Conservation (phyloP, 2,329 filamentous ascomycete genomes). For the Exophiala viscosa region DNA sequence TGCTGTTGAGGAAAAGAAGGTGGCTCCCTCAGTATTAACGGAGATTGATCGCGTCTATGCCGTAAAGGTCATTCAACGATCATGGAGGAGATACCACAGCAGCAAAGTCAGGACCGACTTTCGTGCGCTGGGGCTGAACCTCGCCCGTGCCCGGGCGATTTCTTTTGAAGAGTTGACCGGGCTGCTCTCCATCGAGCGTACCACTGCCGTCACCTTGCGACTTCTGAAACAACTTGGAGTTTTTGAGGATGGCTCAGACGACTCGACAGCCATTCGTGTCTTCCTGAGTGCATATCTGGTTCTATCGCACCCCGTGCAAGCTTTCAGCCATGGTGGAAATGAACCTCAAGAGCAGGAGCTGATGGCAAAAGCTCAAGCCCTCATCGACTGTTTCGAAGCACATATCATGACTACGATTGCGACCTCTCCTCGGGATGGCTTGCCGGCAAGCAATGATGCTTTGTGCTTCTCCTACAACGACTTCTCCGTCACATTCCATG, state of each 20-base stretch:
- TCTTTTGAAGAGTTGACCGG: slow-evolving; percentile 58
- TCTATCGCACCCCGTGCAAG: slow-evolving; percentile 57
- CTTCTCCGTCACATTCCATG: slow-evolving; percentile 60
- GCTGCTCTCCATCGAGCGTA: slow-evolving; percentile 52
- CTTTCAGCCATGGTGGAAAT: slow-evolving; percentile 52
- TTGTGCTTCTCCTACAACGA: slow-evolving; percentile 56
- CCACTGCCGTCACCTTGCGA: slow-evolving; percentile 52
- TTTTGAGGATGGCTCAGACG: slow-evolving; percentile 46
- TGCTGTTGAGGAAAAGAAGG: slow-evolving; percentile 42
- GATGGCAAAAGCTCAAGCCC: slow-evolving; percentile 57
- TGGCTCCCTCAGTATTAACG: slow-evolving; percentile 33
- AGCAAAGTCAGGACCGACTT: slow-evolving; percentile 51
- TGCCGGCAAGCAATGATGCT: slow-evolving; percentile 3
- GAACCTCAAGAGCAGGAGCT: slow-evolving; percentile 62
- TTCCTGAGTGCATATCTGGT: slow-evolving; percentile 64
- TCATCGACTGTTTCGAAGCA: slow-evolving; percentile 42
- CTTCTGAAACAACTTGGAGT: slow-evolving; percentile 57
- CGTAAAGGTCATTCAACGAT: slow-evolving; percentile 54
- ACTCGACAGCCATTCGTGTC: slow-evolving; percentile 54
- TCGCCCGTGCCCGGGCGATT: slow-evolving; percentile 50
- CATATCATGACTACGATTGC: slow-evolving; percentile 6
- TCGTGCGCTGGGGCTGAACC: slow-evolving; percentile 49
- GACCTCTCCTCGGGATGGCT: not conserved
- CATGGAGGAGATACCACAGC: slow-evolving; percentile 53
- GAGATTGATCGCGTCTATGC: slow-evolving; percentile 51